phyloP scores from a whole-genome alignment of 257 asterid species.

The Solanum pennellii region DNA sequence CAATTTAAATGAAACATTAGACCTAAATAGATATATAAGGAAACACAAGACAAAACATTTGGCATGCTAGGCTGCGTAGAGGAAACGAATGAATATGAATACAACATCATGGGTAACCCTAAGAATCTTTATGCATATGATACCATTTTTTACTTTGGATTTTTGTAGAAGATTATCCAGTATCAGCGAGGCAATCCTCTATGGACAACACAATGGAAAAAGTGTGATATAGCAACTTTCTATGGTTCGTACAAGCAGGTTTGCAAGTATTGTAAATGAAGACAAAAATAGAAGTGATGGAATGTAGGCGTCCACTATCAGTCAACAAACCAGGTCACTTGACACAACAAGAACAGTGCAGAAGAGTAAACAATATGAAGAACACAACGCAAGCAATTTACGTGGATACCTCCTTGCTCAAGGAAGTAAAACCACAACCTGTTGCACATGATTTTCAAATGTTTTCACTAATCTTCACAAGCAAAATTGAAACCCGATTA shows the following conservation, averaged over 20 bases:
- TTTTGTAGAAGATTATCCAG: slow-evolving; percentile 40
- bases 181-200: slow-evolving; percentile 72
- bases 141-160: slow-evolving; percentile 36
- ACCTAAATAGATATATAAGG: not conserved
- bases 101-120: slow-evolving; percentile 54
- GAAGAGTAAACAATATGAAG: too few relatives aligned
- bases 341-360: too few relatives aligned
- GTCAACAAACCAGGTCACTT: too few relatives aligned
- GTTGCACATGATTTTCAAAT: too few relatives aligned
- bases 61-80: slow-evolving; percentile 72
- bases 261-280: not conserved
- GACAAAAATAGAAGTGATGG: not conserved
- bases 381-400: too few relatives aligned
- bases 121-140: slow-evolving; percentile 34
- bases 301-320: too few relatives aligned
- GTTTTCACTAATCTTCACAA: too few relatives aligned
- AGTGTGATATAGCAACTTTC: not conserved
- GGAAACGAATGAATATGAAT: slow-evolving; percentile 49
- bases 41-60: not conserved
- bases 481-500: too few relatives aligned
- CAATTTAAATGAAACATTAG: too few relatives aligned
- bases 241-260: not conserved
- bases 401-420: too few relatives aligned
- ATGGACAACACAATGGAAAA: not conserved
- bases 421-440: too few relatives aligned